These are phyloP conservation scores for Nakazawaea populi DNA, from an alignment of 805 yeast genomes.

Conservation along the genomic window DNA sequence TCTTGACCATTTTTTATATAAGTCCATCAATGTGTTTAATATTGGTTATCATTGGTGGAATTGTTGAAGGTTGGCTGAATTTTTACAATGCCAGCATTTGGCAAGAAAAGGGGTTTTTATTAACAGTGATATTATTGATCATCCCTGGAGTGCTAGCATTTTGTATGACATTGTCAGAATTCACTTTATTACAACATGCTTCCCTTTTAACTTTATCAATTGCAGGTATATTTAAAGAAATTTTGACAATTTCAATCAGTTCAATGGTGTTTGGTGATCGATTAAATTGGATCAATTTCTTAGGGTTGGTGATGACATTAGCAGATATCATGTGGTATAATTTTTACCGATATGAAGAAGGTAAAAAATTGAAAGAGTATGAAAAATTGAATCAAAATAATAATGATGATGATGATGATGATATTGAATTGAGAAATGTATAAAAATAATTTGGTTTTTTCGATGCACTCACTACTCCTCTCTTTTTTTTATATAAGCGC, in stretches of 20 bases:
- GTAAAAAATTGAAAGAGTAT: slow-evolving; percentile 1
- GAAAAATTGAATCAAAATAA: background rate
- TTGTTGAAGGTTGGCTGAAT: slow-evolving; percentile 60
- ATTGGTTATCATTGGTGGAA: slow-evolving; percentile 54
- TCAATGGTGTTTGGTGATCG: slow-evolving; percentile 72
- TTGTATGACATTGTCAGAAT: slow-evolving; percentile 85
- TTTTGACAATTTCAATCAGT: slow-evolving; percentile 68
- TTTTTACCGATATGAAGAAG: slow-evolving; percentile 44
- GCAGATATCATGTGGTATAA: slow-evolving; percentile 82
- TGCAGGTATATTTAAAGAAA: slow-evolving; percentile 91
- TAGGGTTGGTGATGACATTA: slow-evolving; percentile 74
- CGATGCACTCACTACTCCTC: background rate
- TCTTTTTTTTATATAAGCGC: background rate
- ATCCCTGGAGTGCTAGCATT: slow-evolving; percentile 88
- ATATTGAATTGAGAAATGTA: slow-evolving; percentile 4
- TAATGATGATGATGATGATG: too few species aligned
- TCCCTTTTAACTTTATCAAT: slow-evolving; percentile 82
- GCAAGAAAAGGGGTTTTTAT: slow-evolving; percentile 49
- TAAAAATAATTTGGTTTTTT: too few species aligned
- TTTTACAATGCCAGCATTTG: slow-evolving; percentile 57
- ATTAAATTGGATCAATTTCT: slow-evolving; percentile 57
- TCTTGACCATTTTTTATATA: slow-evolving; percentile 74
- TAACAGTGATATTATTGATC: slow-evolving; percentile 53
- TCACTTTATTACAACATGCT: slow-evolving; percentile 72
- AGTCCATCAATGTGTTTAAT: slow-evolving; percentile 78